Evolutionary conservation across 768 basidiomycete genomes (phyloP).

Genomic region (Tulasnella sp.): DNA sequence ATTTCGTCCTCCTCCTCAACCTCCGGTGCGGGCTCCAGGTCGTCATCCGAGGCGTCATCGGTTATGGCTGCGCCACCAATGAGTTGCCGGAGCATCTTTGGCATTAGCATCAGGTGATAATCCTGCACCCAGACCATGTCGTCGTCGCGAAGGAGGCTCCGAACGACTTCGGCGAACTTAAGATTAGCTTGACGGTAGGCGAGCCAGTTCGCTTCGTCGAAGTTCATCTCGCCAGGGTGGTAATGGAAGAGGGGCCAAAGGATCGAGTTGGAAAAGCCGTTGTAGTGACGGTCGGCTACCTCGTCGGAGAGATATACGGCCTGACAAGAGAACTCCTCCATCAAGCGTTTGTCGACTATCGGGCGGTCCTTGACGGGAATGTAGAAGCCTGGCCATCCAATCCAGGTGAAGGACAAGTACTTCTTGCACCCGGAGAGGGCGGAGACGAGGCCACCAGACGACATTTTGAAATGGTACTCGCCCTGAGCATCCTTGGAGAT

Average conservation of each 20-base stretch:
- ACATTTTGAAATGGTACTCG: constrained; percentile 99
- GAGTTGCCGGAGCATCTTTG: constrained; percentile 83
- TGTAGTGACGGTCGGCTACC: constrained; percentile 95
- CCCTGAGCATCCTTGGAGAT: constrained; percentile 87
- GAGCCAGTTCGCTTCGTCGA: constrained; percentile 96
- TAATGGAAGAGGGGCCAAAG: constrained; percentile 99
- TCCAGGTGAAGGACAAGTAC: constrained; percentile 95
- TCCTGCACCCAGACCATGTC: constrained; percentile 99
- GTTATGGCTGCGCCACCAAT: constrained; percentile 59
- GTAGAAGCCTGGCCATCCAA: constrained; percentile 89
- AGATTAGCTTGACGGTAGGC: constrained; percentile 96
- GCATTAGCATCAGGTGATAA: constrained; percentile 94
- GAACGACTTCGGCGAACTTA: constrained; percentile 83
- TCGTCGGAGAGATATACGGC: constrained; percentile 98
- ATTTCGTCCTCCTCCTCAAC: constrained; percentile 50
- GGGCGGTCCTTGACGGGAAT: constrained; percentile 89
- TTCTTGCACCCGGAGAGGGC: constrained; percentile 98
- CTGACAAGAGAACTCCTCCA: constrained; percentile 92
- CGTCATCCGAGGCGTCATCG: constrained; percentile 37
- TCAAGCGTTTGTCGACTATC: constrained; percentile 78
- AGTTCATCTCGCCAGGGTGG: constrained; percentile 99
- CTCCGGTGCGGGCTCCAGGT: constrained; percentile 47
- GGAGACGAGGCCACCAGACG: constrained; percentile 92
- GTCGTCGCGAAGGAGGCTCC: constrained; percentile 62
- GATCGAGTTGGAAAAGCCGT: constrained; percentile 98